Evolutionary conservation across 148 eudicot species (phyloP), one percentile per base, ranked within the genome.

Genomic region (Nyssa sinensis): DNA sequence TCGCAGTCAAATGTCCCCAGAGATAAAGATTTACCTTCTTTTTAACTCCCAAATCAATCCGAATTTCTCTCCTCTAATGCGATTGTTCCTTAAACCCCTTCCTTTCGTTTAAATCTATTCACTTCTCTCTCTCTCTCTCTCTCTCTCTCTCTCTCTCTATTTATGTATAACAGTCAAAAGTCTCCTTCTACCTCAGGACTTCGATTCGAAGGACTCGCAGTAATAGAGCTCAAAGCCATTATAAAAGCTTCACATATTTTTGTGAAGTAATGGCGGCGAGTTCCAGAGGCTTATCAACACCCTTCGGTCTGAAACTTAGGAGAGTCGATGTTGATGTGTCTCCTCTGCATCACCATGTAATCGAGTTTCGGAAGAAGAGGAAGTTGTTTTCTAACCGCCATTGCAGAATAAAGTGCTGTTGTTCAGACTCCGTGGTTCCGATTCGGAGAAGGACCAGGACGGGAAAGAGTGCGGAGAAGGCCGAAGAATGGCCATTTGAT

Each of bases 251-350:
- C n/a, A n/a, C n/a, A n/a, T n/a, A n/a, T 47, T 79, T 25, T 57
- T 19, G 31, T 75, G 44, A 19, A n/a, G 57, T 60, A 74, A 87
- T 85, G 88, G 82, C 85, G 79, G 94, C 90, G 39, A 88, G 73
- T 77, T 85, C 90, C 69, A 80, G 90, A 59, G 90, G 86, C 35
- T 80, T 84, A 33, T 71, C 87, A 51, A 64, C 91, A 78, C 80
- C 85, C 35, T 85, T 86, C 33, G 65, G 74, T 31, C 77, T 79
- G 19, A 67, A 64, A 75, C 67, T 67, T 37, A 75, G 72, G 31
- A 69, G 63, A 62, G 58, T 69, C 72, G 81, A 66, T 28, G 58
- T 69, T 69, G 81, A 66, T 28, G 59, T 69, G 68, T 63, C 24
- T 51, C 61, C 1, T 23, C 79, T 67, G 30, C 69, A 34, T 11